Percentiles rank a stretch among this genome's conserved stretches.
Evolutionary conservation across 2,329 filamentous ascomycete genomes (phyloP).

Genomic region (Colletotrichum tamarilloi): DNA sequence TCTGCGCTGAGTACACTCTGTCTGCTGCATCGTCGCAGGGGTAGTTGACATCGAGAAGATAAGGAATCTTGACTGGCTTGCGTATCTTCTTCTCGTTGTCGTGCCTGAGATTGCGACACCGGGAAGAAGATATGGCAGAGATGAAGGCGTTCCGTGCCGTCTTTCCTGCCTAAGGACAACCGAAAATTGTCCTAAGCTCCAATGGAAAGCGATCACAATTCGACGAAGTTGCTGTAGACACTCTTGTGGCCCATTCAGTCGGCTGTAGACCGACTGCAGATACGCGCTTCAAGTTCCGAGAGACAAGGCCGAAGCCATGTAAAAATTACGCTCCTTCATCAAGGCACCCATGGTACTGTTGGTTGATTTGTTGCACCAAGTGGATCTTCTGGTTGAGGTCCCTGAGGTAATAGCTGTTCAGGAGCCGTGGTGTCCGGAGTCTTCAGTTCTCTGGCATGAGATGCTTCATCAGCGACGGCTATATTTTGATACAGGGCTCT

Average conservation of each 20-base stretch:
- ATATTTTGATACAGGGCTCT: no score
- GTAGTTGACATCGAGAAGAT: slow-evolving; percentile 60
- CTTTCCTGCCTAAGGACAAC: slow-evolving; percentile 60
- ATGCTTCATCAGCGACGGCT: no score
- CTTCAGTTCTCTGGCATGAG: no score
- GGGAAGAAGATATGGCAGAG: slow-evolving; percentile 47
- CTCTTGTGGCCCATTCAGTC: slow-evolving; percentile 52
- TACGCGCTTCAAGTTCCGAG: neutral
- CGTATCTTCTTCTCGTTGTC: neutral
- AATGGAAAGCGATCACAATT: slow-evolving; percentile 46
- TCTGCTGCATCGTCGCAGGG: slow-evolving; percentile 58
- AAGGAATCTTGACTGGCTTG: slow-evolving; percentile 49
- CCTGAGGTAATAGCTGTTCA: no score
- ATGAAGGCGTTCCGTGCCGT: slow-evolving; percentile 59
- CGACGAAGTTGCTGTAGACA: slow-evolving; percentile 48
- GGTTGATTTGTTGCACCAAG: no score
- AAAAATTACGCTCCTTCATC: no score
- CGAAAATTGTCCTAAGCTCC: slow-evolving; percentile 56
- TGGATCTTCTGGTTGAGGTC: no score
- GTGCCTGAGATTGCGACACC: neutral
- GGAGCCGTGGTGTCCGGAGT: no score
- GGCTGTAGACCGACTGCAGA: neutral
- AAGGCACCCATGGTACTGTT: no score
- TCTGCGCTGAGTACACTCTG: slow-evolving; percentile 45
- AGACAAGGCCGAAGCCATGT: no score